Base-by-base conservation (phyloP, 257 asterid species). In the Sherardia arvensis region DNA sequence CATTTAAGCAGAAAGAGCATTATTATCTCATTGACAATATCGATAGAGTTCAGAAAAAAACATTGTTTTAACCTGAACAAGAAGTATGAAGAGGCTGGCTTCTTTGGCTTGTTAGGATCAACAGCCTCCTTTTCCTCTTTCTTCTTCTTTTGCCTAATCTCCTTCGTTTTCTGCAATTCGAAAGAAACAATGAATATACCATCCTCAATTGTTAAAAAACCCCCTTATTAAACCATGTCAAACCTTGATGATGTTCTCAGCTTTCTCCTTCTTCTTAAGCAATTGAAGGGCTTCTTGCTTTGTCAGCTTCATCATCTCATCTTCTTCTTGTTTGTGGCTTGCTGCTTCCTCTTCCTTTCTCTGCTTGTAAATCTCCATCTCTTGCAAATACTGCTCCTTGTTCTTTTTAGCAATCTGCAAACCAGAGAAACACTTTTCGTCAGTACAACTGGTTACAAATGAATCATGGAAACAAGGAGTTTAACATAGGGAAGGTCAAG, bases 241-340 rank as follows among this genome's bases (percentile, higher is more conserved):
- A 18, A 84, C 96, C 97, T 92, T 89, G 23, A 92, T 85, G 49
- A 92, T 38, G 69, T 79, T 89, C 18, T 88, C 89, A 0, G 89
- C 76, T 71, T 85, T 92, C 71, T 89, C 95, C 36, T 92, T 87
- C 91, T 89, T 92, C 66, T 85, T 92, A 4, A 92, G 95, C 89
- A 92, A 67, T 53, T 87, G 97, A 84, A 92, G 66, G 14, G 98
- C 98, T 82, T 87, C 97, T 25, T 83, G 95, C 77, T 87, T 89
- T 67, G 85, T 91, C 38, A 92, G 82, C 71, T 92, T 89, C 84
- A 77, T 76, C 33, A 71, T 43, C 71, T 89, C 96, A 21, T 82
- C 95, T 62, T 70, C 98, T 69, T 83, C 95, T 77, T 75, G 85
- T 47, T 71, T 78, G 27, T 71, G 70, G 68, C 15, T 71, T 1